Conservation (phyloP, 1,284 basidiomycete genomes). For the Papiliotrema nemorosa region DNA sequence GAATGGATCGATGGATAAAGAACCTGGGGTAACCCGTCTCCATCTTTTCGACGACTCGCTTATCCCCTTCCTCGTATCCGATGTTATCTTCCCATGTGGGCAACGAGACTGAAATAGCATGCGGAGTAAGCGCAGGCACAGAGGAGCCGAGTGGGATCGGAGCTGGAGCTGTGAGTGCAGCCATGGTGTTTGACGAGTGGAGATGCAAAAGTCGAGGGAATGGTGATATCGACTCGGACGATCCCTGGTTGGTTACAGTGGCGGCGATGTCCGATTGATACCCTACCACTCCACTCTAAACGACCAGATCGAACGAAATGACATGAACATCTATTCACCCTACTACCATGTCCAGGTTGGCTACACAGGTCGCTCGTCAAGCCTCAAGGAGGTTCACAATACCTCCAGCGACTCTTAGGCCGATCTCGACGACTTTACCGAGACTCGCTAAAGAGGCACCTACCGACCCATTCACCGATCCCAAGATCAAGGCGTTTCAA, state of each 20-base stretch:
- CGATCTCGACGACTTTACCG: slow-evolving; percentile 15
- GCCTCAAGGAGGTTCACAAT: neutral
- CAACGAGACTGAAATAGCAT: slow-evolving; percentile 96
- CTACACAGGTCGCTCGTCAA: neutral
- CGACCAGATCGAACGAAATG: too few species aligned
- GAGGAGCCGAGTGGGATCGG: slow-evolving; percentile 49
- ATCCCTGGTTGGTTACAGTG: neutral
- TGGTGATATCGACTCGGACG: neutral
- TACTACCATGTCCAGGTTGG: neutral
- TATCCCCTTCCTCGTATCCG: slow-evolving; percentile 89
- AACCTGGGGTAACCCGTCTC: slow-evolving; percentile 95
- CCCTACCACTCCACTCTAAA: neutral
- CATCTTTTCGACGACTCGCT: slow-evolving; percentile 76
- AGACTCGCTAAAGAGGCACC: slow-evolving; percentile 25
- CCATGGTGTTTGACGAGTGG: slow-evolving; percentile 8
- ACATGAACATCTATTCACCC: neutral
- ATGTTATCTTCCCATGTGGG: slow-evolving; percentile 93
- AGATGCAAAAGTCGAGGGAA: neutral
- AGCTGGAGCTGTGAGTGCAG: slow-evolving; percentile 9
- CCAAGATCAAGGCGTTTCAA: slow-evolving; percentile 29
- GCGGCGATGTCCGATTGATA: neutral
- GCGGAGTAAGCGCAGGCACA: slow-evolving; percentile 56
- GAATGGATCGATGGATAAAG: slow-evolving; percentile 85
- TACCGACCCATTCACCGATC: slow-evolving; percentile 27
- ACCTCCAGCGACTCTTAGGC: neutral